Conservation (phyloP, 2,329 filamentous ascomycete species). For the Cercospora sp. region DNA sequence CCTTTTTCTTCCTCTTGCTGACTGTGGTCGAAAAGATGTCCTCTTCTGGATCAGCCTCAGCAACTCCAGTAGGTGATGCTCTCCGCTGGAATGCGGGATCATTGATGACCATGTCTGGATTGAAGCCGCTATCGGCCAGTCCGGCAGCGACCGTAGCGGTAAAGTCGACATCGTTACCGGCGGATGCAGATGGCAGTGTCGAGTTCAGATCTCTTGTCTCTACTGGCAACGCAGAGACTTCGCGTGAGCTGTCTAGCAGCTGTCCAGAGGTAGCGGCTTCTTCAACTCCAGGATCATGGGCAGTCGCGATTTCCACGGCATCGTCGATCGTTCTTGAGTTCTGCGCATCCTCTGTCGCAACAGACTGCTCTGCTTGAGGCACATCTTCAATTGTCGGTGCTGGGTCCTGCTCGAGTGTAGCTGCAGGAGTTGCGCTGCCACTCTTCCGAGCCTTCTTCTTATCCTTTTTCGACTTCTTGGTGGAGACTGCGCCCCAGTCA, state of each 20-base stretch:
- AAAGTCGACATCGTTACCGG: conserved; percentile 46
- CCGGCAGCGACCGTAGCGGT: conserved; percentile 50
- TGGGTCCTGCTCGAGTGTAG: conserved; percentile 11
- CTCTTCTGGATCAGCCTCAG: conserved; percentile 39
- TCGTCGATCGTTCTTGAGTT: neutral
- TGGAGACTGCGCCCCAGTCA: conserved; percentile 24
- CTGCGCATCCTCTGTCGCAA: neutral
- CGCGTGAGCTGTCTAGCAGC: neutral
- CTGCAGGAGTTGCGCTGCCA: conserved; percentile 18
- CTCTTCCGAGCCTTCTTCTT: conserved; percentile 43
- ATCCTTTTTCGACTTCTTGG: conserved; percentile 45
- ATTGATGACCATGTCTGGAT: conserved; percentile 47
- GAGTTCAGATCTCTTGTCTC: neutral
- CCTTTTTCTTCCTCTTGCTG: conserved; percentile 38
- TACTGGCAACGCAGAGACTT: neutral
- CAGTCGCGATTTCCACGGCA: neutral
- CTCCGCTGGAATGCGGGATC: conserved; percentile 42
- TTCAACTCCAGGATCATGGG: neutral
- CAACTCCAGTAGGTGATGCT: conserved; percentile 37
- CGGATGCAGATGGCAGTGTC: neutral
- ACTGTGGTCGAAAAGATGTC: conserved; percentile 30
- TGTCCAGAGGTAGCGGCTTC: neutral
- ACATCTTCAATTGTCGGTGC: neutral
- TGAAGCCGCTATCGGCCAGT: conserved; percentile 49
- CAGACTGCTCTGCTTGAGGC: neutral